Percentiles rank a stretch among this genome's conserved stretches.
Conservation (phyloP, 257 asterid species). For the Solanum tarijense region DNA sequence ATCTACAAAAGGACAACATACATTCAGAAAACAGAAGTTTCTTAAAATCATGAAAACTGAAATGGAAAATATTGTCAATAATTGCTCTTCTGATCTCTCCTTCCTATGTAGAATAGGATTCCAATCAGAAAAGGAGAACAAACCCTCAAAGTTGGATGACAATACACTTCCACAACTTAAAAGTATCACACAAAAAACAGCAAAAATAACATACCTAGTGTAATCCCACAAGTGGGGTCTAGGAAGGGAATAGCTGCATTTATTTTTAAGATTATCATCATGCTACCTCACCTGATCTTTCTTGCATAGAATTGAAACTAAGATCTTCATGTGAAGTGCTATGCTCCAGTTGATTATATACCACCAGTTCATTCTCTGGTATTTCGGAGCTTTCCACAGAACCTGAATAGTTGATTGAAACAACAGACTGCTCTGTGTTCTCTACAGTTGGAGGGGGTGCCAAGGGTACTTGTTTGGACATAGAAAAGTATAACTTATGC, state of each 20-base stretch:
- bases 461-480: constrained; percentile 40
- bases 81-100: not conserved
- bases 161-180: not conserved
- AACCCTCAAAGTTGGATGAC: not conserved
- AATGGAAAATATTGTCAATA: not conserved
- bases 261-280: too few species aligned
- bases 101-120: not conserved
- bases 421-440: constrained; percentile 20
- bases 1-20: not conserved
- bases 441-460: constrained; percentile 24
- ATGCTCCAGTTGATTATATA: constrained; percentile 21
- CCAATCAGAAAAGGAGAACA: not conserved
- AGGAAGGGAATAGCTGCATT: not conserved
- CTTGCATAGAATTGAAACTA: constrained; percentile 20
- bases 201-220: not conserved
- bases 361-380: constrained; percentile 15
- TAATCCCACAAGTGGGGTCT: not conserved
- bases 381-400: constrained; percentile 32
- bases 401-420: constrained; percentile 14
- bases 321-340: constrained; percentile 22
- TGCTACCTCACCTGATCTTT: constrained; percentile 43
- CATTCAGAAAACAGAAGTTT: not conserved
- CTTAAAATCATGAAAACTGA: not conserved
- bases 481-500: constrained; percentile 33
- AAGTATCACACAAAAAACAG: not conserved